Evolutionary conservation across 768 basidiomycete species (phyloP).

Genomic region (Mycena indigotica): DNA sequence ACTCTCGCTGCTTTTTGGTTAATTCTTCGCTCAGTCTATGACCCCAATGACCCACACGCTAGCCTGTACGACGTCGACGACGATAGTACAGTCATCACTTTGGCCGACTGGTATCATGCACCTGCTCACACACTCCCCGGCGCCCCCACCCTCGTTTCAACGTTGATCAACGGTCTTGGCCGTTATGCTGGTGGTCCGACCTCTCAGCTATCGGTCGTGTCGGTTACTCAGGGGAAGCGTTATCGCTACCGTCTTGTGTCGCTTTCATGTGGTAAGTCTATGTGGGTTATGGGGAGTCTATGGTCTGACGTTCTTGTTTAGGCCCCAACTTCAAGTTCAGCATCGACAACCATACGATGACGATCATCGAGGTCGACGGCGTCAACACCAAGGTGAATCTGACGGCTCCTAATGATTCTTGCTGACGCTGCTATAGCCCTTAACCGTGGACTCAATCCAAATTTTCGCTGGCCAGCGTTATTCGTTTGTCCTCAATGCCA

Average conservation of each 20-base stretch:
- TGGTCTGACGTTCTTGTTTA: not conserved
- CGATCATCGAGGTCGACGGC: conserved; percentile 47
- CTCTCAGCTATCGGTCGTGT: conserved; percentile 20
- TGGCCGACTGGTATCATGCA: conserved; percentile 39
- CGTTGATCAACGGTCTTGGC: not conserved
- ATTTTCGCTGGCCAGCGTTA: conserved; percentile 39
- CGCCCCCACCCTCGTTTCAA: conserved; percentile 3
- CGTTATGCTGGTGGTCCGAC: not conserved
- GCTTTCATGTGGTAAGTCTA: conserved; percentile 40
- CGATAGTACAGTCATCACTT: conserved; percentile 38
- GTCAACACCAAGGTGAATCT: conserved; percentile 26
- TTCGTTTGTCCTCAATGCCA: conserved; percentile 39
- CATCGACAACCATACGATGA: conserved; percentile 41
- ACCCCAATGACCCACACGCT: conserved; percentile 23
- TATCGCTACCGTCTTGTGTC: conserved; percentile 56
- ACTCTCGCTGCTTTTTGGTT: conserved; percentile 37
- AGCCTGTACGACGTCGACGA: conserved; percentile 26
- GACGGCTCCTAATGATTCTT: no score
- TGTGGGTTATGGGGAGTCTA: not conserved
- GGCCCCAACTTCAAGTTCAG: conserved; percentile 42
- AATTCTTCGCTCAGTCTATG: conserved; percentile 38
- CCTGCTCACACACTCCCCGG: not conserved
- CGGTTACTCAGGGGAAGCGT: conserved; percentile 43
- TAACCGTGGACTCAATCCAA: conserved; percentile 41
- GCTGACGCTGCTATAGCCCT: no score